A percentile compares a stretch with the other conserved stretches of the same genome.
phyloP scores from a whole-genome alignment of 306 rosid species.

The Malus sylvestris region DNA sequence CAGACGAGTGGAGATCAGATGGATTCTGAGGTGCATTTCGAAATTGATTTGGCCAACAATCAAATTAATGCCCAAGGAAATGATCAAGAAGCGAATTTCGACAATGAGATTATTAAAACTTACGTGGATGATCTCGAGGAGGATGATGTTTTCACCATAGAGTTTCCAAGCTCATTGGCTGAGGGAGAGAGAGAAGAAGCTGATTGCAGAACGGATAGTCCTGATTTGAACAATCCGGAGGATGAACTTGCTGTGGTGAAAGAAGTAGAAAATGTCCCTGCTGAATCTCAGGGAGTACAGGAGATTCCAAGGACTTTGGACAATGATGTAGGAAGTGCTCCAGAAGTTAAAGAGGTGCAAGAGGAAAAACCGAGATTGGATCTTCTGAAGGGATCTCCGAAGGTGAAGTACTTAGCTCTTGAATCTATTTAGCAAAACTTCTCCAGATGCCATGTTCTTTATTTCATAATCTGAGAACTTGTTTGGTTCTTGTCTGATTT shows the following conservation, averaged over 20 bases:
- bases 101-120: conserved; percentile 20
- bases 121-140: conserved; percentile 28
- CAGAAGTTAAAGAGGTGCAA: conserved; percentile 33
- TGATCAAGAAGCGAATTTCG: conserved; percentile 20
- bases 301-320: conserved; percentile 35
- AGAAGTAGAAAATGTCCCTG: conserved; percentile 25
- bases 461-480: background rate
- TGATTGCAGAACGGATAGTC: conserved; percentile 31
- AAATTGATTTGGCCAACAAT: conserved; percentile 20
- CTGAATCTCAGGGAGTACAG: conserved; percentile 35
- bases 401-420: conserved; percentile 34
- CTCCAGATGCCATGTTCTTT: background rate
- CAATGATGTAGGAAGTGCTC: conserved; percentile 29
- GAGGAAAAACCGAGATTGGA: conserved; percentile 21
- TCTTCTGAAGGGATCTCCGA: conserved; percentile 37
- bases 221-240: conserved; percentile 29
- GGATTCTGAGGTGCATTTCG: conserved; percentile 21
- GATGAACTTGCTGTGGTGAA: conserved; percentile 31
- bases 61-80: conserved; percentile 18
- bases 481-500: conserved; percentile 3
- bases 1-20: conserved; percentile 43
- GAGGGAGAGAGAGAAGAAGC: conserved; percentile 36
- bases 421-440: background rate
- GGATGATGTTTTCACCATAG: conserved; percentile 29
- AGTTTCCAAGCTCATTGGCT: conserved; percentile 23